Evolutionary conservation across 441 rosid species (phyloP).

Genomic region (Arabidopsis hybrid): DNA sequence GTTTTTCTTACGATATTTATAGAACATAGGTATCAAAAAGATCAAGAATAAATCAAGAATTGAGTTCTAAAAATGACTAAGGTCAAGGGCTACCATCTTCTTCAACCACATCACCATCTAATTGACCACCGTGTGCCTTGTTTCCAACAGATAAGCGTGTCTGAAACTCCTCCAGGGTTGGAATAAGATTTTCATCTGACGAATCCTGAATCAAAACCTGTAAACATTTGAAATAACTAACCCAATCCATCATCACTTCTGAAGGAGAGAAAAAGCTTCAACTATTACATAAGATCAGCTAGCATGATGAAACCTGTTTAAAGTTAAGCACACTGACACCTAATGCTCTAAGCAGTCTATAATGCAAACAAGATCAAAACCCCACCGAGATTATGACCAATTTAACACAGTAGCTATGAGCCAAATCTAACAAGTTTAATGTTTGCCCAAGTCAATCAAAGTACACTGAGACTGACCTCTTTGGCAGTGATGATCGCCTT

Average conservation of each 20-base stretch:
- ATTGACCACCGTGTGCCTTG: slow-evolving; percentile 44
- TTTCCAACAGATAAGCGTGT: slow-evolving; percentile 69
- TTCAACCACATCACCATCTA: slow-evolving; percentile 56
- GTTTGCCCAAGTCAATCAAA: slow-evolving; percentile 31
- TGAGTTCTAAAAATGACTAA: not conserved
- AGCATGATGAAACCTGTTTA: no score
- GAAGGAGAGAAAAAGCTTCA: not conserved
- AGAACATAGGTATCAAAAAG: not conserved
- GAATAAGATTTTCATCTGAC: slow-evolving; percentile 20
- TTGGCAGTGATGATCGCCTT: slow-evolving; percentile 79
- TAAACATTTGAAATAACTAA: not conserved
- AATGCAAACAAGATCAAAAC: no score
- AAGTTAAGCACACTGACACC: no score
- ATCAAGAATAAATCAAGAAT: no score
- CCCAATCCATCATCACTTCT: not conserved
- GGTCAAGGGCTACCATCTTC: slow-evolving; percentile 31
- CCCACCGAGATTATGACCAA: not conserved
- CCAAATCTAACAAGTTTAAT: no score
- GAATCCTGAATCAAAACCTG: slow-evolving; percentile 26
- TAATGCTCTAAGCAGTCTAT: no score
- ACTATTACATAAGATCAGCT: no score
- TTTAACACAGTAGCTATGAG: slow-evolving; percentile 43
- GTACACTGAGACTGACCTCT: slow-evolving; percentile 64
- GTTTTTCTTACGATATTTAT: no score
- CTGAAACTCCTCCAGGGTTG: slow-evolving; percentile 46